Evolutionary conservation across 2,329 filamentous ascomycete species (phyloP), one percentile per base, ranked within the genome.

Genomic region (Cytospora paraplurivora): DNA sequence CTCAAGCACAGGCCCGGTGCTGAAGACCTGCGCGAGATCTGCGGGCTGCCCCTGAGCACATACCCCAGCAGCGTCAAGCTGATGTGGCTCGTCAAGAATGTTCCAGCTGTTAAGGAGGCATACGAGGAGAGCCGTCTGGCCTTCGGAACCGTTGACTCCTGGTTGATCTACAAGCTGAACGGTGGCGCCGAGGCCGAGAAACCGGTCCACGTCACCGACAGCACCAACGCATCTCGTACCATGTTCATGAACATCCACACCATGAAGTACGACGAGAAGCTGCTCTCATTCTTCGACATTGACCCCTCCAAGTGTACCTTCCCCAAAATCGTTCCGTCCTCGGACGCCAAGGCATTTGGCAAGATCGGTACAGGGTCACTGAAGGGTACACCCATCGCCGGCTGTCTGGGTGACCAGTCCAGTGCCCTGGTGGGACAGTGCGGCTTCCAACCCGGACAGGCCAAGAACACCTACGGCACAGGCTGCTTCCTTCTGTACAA

Each of bases 171-270:
- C 78, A 88, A 88, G 70, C 84, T 97, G 57, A 92, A 96, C 71
- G 92, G 91, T 63, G 88, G 90, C 56, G 81, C 79, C 37, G 81
- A 85, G 64, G 85, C 83, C 58, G 77, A 79, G 62, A 73, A 69
- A 17, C 84, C 86, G 56, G 76, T 93, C 51, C 88, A 91, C 72
- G 91, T 96, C 63, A 95, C 93, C 0, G 93, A 97, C 75, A 87
- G 89, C 55, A 92, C 91, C 66, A 97, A 97, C 74, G 93, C 93
- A 21, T 94, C 90, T 59, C 83, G 93, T 72, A 97, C 93, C 66
- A 96, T 96, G 92, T 95, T 97, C 76, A 93, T 96, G 89, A 92
- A 96, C 77, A 82, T 97, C 60, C 83, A 87, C 70, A 93, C 88
- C 12, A 82, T 92, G 64, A 76, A 93, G 70, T 97, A 96, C 76